Evolutionary conservation across 2,329 filamentous ascomycete species (phyloP).

Genomic region (Venturia nashicola): DNA sequence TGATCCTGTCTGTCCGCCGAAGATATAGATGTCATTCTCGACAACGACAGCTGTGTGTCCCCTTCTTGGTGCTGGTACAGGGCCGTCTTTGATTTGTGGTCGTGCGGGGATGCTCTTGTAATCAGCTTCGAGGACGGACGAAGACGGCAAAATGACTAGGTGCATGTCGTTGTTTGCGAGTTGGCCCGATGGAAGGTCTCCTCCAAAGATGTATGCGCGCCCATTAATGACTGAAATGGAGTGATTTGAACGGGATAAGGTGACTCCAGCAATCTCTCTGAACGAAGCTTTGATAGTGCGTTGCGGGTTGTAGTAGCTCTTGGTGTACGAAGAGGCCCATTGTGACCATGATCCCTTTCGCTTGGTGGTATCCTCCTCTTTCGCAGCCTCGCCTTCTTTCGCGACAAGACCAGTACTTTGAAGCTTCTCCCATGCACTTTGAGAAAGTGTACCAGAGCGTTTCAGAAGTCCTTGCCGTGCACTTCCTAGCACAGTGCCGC

Average conservation of each 20-base stretch:
- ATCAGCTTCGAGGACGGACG: conserved; percentile 29
- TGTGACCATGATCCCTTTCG: conserved; percentile 17
- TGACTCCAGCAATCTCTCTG: conserved; percentile 31
- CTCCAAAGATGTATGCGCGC: conserved; percentile 45
- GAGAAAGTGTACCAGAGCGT: conserved; percentile 4
- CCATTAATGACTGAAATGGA: conserved; percentile 40
- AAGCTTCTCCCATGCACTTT: background rate
- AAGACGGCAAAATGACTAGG: conserved; percentile 37
- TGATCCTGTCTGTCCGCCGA: conserved; percentile 23
- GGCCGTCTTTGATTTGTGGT: conserved; percentile 15
- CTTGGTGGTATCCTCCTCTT: conserved; percentile 22
- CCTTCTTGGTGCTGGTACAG: conserved; percentile 26
- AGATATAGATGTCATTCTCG: conserved; percentile 33
- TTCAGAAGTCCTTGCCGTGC: background rate
- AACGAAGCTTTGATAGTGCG: conserved; percentile 40
- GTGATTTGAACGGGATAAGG: conserved; percentile 37
- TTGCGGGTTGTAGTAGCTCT: conserved; percentile 35
- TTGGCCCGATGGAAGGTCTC: conserved; percentile 22
- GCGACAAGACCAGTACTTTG: background rate
- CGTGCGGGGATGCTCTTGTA: conserved; percentile 25
- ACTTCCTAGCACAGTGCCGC: conserved; percentile 2
- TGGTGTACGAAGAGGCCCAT: conserved; percentile 34
- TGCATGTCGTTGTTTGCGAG: conserved; percentile 34
- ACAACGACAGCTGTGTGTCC: conserved; percentile 31
- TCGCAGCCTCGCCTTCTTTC: background rate